Evolutionary conservation across 768 basidiomycete genomes (phyloP), one percentile per base, ranked within the genome.

Genomic region (Gymnopilus junonius): DNA sequence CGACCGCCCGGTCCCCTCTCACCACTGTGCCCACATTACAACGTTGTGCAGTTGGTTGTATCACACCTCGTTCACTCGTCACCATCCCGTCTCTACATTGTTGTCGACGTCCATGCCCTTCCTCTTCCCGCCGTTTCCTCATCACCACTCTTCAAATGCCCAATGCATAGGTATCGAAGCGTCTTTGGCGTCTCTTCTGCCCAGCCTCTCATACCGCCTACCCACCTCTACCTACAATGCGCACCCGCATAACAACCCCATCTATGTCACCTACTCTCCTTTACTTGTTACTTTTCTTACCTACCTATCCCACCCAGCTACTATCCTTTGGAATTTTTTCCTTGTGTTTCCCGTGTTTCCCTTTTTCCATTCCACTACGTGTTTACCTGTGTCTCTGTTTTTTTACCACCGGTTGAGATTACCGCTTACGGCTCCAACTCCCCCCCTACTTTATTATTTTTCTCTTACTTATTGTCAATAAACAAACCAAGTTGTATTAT

Each of bases 41-140:
- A 35, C 53, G 53, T 35, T 23, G 53, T 55, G 54, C 54, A 55
- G 54, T 40, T n/a, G 54, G 54, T 55, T 55, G 54, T 55, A 55
- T 55, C 8, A 14, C 34, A n/a, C 15, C 21, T 40, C 29, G 1
- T 39, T 11, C 21, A n/a, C 21, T 25, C 54, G 10, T 29, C 54
- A 20, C 10, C 7, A 15, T 35, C 12, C 29, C 12, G 8, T 23
- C 15, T 54, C 20, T 7, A 4, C 53, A 46, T 23, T 21, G 6
- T 50, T n/a, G 27, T 27, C 46, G 31, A 51, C 54, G 37, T n/a
- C 35, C 23, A 15, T 27, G 23, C 37, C 37, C 8, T 21, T 39
- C 54, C 34, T 37, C 54, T 7, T n/a, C 4, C 32, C 51, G 29
- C 32, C 14, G 32, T 11, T 15, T 8, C 48, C 29, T 4, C 11